phyloP scores from a whole-genome alignment of 257 asterid species.

The Ligustrum vulgare region DNA sequence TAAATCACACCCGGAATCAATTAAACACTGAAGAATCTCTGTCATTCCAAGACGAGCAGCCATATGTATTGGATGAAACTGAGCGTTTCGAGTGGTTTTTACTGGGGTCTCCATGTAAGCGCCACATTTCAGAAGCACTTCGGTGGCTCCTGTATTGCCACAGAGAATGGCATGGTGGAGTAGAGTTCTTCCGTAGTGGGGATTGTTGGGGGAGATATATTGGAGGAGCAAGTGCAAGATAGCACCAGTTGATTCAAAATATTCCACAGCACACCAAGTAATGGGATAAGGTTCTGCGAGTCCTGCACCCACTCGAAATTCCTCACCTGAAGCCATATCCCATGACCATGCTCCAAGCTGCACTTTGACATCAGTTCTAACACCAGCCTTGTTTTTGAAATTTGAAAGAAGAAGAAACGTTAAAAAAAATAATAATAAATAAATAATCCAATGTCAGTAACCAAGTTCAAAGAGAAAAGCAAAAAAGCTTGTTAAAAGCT shows the following conservation, averaged over 20 bases:
- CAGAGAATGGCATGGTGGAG: constrained; percentile 85
- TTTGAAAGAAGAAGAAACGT: neutral
- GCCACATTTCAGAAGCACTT: constrained; percentile 50
- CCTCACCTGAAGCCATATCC: constrained; percentile 81
- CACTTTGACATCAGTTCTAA: constrained; percentile 54
- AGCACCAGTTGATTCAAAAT: constrained; percentile 71
- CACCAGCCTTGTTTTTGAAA: constrained; percentile 53
- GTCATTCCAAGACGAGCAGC: constrained; percentile 69
- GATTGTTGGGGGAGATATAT: constrained; percentile 35
- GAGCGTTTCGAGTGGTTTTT: constrained; percentile 44
- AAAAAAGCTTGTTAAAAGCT: no score
- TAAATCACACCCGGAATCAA: constrained; percentile 59
- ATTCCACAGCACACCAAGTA: constrained; percentile 86
- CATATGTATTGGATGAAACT: constrained; percentile 62
- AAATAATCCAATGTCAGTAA: constrained; percentile 12
- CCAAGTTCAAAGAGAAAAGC: constrained; percentile 5
- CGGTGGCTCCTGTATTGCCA: constrained; percentile 50
- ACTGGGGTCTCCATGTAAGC: constrained; percentile 50
- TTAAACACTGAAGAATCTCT: constrained; percentile 45
- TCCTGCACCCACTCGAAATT: constrained; percentile 81
- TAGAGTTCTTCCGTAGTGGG: constrained; percentile 58
- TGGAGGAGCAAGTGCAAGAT: constrained; percentile 64
- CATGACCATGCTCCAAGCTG: constrained; percentile 90
- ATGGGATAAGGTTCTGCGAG: constrained; percentile 74
- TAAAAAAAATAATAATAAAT: no score